Percentiles rank a stretch among this genome's conserved stretches.
phyloP scores from a whole-genome alignment of 176 grass and related monocot species.

The Zoysia japonica region DNA sequence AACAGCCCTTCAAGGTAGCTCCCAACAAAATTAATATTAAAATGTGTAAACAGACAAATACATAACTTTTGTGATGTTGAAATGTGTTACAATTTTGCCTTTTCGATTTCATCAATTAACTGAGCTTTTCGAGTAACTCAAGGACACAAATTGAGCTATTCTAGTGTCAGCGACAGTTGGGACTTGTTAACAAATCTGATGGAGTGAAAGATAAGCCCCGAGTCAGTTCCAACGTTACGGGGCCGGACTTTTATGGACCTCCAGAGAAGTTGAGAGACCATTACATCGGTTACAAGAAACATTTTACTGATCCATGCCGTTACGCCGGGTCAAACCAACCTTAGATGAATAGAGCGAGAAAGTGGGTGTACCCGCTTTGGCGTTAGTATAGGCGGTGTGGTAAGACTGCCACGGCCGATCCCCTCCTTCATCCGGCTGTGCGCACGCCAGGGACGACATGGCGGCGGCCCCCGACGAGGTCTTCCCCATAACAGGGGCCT shows the following conservation, averaged over 20 bases:
- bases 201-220: neutral
- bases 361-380: constrained; percentile 68
- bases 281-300: neutral
- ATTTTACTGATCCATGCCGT: neutral
- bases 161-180: neutral
- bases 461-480: constrained; percentile 14
- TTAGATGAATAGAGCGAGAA: constrained; percentile 3
- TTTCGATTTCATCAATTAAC: neutral
- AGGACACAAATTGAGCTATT: neutral
- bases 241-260: neutral
- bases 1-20: neutral
- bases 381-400: constrained; percentile 89
- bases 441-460: constrained; percentile 31
- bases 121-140: neutral
- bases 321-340: neutral
- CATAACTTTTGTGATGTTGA: neutral
- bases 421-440: constrained; percentile 34
- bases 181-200: neutral
- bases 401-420: constrained; percentile 87
- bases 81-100: neutral
- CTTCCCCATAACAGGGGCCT: neutral
- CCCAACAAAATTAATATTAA: neutral
- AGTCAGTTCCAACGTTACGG: neutral
- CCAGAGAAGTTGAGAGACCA: neutral
- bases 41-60: neutral